Evolutionary conservation across 768 basidiomycete genomes (phyloP).

Genomic region (Auriculariales sp.): DNA sequence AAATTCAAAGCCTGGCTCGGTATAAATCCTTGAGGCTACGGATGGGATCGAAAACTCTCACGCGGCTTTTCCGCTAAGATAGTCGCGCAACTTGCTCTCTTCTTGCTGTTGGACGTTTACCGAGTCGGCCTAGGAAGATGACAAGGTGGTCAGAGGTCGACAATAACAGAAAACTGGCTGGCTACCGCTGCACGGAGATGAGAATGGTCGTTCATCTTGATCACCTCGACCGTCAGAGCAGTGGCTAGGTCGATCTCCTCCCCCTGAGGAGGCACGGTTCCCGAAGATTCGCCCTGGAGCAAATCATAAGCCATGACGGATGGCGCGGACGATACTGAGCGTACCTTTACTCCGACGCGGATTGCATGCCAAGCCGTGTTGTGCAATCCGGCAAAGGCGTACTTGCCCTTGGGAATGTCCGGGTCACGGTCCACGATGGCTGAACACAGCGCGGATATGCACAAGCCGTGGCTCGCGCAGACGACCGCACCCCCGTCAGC

Average conservation of each 20-base stretch:
- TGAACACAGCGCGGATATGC: slow-evolving; percentile 32
- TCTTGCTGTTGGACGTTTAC: background rate
- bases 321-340: background rate
- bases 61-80: background rate
- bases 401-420: background rate
- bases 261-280: background rate
- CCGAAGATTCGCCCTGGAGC: background rate
- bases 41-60: too few relatives aligned
- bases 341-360: background rate
- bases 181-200: too few relatives aligned
- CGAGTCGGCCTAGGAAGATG: background rate
- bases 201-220: background rate
- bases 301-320: background rate
- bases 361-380: background rate
- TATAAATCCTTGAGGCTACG: too few relatives aligned
- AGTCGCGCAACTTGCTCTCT: background rate
- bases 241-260: background rate
- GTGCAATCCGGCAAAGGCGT: background rate
- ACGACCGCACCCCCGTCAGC: slow-evolving; percentile 21
- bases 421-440: background rate
- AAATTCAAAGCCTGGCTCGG: too few relatives aligned
- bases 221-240: background rate
- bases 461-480: slow-evolving; percentile 62
- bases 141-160: too few relatives aligned
- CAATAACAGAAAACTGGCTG: too few relatives aligned